Percentiles rank a stretch among this genome's conserved stretches.
Conservation (phyloP, 1,284 basidiomycete genomes). For the Erythrobasidium hasegawianum region DNA sequence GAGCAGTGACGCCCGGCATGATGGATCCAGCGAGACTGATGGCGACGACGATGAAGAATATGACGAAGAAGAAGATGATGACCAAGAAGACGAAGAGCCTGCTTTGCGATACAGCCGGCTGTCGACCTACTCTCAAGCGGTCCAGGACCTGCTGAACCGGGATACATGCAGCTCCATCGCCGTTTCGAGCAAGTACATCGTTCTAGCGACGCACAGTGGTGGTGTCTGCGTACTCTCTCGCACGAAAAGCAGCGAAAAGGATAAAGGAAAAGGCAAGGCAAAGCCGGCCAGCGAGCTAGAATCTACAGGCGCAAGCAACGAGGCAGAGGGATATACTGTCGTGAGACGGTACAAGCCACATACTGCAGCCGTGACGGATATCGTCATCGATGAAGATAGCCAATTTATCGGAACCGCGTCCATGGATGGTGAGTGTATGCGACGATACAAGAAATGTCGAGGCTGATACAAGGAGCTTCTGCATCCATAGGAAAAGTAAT, state of each 20-base stretch:
- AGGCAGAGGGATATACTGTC: conserved; percentile 59
- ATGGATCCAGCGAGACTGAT: background rate
- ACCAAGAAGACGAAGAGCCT: conserved; percentile 43
- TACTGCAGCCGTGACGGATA: conserved; percentile 80
- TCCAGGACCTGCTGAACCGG: conserved; percentile 76
- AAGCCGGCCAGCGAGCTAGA: conserved; percentile 25
- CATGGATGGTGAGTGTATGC: conserved; percentile 72
- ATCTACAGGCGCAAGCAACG: no score
- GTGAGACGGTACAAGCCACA: conserved; percentile 91
- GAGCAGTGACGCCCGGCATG: background rate
- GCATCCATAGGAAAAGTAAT: conserved; percentile 68
- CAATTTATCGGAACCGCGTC: conserved; percentile 92
- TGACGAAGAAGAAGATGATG: conserved; percentile 34
- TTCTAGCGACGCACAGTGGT: conserved; percentile 84
- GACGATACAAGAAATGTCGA: no score
- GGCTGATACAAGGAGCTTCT: background rate
- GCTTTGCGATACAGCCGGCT: conserved; percentile 86
- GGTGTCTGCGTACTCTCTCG: conserved; percentile 67
- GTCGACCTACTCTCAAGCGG: conserved; percentile 55
- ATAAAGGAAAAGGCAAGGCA: conserved; percentile 27
- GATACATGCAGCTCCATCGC: conserved; percentile 81
- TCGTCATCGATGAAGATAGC: conserved; percentile 75
- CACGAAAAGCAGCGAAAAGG: conserved; percentile 5
- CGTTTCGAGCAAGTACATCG: conserved; percentile 70
- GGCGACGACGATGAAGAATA: background rate